These are phyloP conservation scores for Yarrowia bubula DNA, from an alignment of 805 yeast species.

Conservation along the genomic window DNA sequence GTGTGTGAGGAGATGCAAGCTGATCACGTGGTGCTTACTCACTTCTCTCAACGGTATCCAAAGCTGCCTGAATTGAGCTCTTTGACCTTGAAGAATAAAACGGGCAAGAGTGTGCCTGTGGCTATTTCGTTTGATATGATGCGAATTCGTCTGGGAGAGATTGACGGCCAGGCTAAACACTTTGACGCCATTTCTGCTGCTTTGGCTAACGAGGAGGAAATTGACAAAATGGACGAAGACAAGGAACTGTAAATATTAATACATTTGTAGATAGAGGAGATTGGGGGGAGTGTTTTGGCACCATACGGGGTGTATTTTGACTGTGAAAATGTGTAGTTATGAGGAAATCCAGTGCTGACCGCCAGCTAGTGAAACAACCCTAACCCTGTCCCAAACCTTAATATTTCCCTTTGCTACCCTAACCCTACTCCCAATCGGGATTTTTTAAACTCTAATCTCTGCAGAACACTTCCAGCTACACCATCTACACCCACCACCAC, in stretches of 20 bases:
- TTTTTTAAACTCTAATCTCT: no score
- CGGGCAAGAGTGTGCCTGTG: background rate
- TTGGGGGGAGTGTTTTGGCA: no score
- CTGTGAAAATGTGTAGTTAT: no score
- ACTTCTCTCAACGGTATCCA: conserved; percentile 88
- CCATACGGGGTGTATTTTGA: no score
- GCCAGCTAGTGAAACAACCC: no score
- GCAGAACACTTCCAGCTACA: background rate
- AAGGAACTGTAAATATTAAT: background rate
- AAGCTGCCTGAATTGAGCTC: conserved; percentile 44
- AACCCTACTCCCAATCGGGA: background rate
- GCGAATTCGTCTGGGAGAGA: conserved; percentile 1
- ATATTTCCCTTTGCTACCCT: no score
- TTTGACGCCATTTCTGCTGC: background rate
- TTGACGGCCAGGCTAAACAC: background rate
- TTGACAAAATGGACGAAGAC: background rate
- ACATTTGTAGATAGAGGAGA: background rate
- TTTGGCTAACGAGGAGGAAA: background rate
- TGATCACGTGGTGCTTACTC: conserved; percentile 71
- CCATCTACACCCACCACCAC: background rate
- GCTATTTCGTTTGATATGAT: conserved; percentile 24
- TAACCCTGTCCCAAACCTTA: no score
- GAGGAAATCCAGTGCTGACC: no score
- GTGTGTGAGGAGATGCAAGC: conserved; percentile 73
- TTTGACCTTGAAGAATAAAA: background rate